Percentiles rank a stretch among this genome's conserved stretches.
Evolutionary conservation across 2,329 filamentous ascomycete species (phyloP).

Genomic region (Cordyceps pruinosa): DNA sequence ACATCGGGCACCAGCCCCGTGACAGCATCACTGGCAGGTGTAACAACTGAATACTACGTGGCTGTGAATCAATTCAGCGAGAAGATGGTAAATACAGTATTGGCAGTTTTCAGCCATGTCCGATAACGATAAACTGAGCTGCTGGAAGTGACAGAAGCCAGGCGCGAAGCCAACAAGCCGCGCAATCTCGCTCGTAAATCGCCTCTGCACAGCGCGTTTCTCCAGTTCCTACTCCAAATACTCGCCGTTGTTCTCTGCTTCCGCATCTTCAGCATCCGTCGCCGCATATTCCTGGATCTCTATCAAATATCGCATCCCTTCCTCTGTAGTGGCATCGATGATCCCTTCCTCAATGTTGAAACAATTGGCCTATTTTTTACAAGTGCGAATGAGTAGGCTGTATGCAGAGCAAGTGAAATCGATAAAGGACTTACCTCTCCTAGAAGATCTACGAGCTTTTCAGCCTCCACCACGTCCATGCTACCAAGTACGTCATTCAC

Average conservation of each 20-base stretch:
- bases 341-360: conserved; percentile 28
- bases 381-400: neutral
- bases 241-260: neutral
- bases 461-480: neutral
- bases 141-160: too few species aligned
- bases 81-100: too few species aligned
- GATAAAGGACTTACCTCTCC: neutral
- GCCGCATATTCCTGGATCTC: neutral
- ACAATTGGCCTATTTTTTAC: conserved; percentile 10
- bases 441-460: neutral
- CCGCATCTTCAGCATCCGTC: neutral
- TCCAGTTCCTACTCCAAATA: neutral
- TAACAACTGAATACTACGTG: too few species aligned
- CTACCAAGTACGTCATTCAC: neutral
- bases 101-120: too few species aligned
- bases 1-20: too few species aligned
- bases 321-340: conserved; percentile 18
- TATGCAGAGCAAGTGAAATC: neutral
- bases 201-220: neutral
- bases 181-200: neutral
- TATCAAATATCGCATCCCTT: neutral
- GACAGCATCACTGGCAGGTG: too few species aligned
- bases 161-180: neutral
- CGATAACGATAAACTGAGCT: too few species aligned
- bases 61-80: too few species aligned